Conservation (phyloP, 2,329 filamentous ascomycete species). For the Neonectria sp. region DNA sequence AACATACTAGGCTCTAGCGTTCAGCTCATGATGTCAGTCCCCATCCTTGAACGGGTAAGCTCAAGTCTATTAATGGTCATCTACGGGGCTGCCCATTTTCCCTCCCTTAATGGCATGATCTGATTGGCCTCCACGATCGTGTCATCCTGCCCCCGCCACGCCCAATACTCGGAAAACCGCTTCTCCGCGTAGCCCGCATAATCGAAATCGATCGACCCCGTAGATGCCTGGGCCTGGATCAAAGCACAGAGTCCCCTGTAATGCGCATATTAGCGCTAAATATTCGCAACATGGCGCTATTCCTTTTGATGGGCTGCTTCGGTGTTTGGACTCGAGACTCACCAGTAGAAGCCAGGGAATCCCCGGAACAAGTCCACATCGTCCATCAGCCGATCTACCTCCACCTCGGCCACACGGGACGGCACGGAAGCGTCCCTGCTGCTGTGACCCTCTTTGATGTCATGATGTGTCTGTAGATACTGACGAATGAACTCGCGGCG, state of each 20-base stretch:
- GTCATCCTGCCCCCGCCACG: slow-evolving; percentile 32
- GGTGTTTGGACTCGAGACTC: too few relatives aligned
- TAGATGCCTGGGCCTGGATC: slow-evolving; percentile 44
- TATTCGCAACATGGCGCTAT: neutral
- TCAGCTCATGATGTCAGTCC: neutral
- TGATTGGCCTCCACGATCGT: neutral
- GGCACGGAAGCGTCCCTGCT: too few relatives aligned
- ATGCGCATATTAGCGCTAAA: slow-evolving; percentile 20
- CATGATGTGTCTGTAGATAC: too few relatives aligned
- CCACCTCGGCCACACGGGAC: too few relatives aligned
- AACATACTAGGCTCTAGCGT: neutral
- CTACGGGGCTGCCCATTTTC: slow-evolving; percentile 34
- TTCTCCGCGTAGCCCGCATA: slow-evolving; percentile 41
- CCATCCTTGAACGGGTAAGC: too few relatives aligned
- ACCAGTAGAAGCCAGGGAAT: too few relatives aligned
- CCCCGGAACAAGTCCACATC: too few relatives aligned
- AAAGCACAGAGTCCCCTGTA: slow-evolving; percentile 43
- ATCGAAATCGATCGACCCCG: slow-evolving; percentile 43
- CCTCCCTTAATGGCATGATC: slow-evolving; percentile 28
- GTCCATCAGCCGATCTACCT: too few relatives aligned
- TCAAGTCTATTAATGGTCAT: too few relatives aligned
- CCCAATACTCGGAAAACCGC: slow-evolving; percentile 41
- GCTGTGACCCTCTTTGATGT: too few relatives aligned
- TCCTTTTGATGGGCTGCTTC: neutral
- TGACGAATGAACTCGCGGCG: too few relatives aligned